Evolutionary conservation across 116 monocot species (phyloP).

Genomic region (Iris pallida): DNA sequence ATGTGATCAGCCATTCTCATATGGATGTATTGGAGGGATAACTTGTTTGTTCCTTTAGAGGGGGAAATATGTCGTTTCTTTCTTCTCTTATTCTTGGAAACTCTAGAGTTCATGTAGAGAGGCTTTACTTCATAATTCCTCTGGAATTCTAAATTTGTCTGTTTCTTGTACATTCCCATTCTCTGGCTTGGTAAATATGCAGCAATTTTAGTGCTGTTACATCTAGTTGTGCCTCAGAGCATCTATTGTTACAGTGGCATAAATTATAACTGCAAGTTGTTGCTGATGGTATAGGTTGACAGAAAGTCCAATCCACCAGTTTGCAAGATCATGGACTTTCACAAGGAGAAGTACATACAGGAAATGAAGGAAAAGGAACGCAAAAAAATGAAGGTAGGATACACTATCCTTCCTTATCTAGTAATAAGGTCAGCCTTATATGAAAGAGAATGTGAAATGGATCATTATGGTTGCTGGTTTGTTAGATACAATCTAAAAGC

Average conservation of each 20-base stretch:
- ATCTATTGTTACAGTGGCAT: neutral
- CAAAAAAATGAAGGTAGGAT: conserved; percentile 56
- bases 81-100: neutral
- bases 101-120: neutral
- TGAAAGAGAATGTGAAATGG: neutral
- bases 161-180: neutral
- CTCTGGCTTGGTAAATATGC: neutral
- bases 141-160: too few species aligned
- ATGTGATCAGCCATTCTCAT: neutral
- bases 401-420: neutral
- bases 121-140: too few species aligned
- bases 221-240: neutral
- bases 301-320: conserved; percentile 62
- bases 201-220: neutral
- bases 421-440: neutral
- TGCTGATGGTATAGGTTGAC: conserved; percentile 49
- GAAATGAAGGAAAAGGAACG: conserved; percentile 54
- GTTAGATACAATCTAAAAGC: too few species aligned
- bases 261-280: neutral
- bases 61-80: neutral
- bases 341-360: conserved; percentile 76
- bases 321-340: conserved; percentile 81
- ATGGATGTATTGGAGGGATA: neutral
- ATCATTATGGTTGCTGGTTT: neutral
- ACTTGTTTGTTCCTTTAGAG: neutral